These are phyloP conservation scores for Pisolithus albus DNA, from an alignment of 768 basidiomycete species.

Conservation along the genomic window DNA sequence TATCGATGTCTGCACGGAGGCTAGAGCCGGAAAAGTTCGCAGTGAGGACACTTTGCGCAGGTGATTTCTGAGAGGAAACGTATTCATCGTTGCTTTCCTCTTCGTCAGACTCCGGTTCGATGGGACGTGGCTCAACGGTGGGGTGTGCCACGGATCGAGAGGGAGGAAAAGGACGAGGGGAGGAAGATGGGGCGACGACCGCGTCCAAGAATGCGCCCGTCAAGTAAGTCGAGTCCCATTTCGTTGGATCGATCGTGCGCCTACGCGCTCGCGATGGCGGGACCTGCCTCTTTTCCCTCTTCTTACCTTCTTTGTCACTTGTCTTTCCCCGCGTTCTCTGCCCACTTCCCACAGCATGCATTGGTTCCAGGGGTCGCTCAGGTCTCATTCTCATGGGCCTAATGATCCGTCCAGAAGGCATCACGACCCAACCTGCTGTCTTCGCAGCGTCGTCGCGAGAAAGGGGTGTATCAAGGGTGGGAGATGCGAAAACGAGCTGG, in stretches of 20 bases:
- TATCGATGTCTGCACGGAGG: no score
- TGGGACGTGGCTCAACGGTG: no score
- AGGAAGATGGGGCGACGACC: slow-evolving; percentile 6
- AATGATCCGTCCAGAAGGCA: slow-evolving; percentile 57
- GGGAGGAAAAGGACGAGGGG: not conserved
- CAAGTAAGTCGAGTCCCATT: slow-evolving; percentile 63
- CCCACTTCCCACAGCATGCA: no score
- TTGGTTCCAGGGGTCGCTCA: slow-evolving; percentile 43
- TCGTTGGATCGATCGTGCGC: slow-evolving; percentile 64
- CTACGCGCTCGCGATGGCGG: slow-evolving; percentile 53
- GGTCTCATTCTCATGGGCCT: slow-evolving; percentile 69
- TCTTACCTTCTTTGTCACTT: slow-evolving; percentile 8
- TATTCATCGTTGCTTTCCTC: no score
- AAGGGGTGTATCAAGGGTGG: slow-evolving; percentile 49
- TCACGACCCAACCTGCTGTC: slow-evolving; percentile 62
- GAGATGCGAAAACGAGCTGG: slow-evolving; percentile 32
- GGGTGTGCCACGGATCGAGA: no score
- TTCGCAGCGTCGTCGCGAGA: slow-evolving; percentile 52
- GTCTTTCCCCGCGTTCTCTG: slow-evolving; percentile 10
- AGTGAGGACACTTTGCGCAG: no score
- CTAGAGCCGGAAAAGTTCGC: no score
- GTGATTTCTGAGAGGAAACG: no score
- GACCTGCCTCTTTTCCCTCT: slow-evolving; percentile 44
- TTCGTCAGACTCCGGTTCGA: no score
- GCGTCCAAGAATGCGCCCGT: slow-evolving; percentile 61